Evolutionary conservation across 129 eudicot genomes (phyloP).

Genomic region (Erigeron canadensis): DNA sequence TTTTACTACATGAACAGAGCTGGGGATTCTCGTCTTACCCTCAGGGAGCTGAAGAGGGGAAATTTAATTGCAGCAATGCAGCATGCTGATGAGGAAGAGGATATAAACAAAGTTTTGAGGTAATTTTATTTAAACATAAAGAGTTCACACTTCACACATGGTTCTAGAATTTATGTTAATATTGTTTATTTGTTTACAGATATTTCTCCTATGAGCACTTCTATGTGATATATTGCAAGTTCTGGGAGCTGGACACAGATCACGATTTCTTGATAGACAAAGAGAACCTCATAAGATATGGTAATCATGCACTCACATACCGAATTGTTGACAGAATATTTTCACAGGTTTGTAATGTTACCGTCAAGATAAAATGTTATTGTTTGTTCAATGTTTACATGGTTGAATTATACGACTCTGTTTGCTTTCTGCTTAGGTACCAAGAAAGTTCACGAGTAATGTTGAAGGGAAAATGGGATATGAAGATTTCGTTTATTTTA

Average conservation of each 20-base stretch:
- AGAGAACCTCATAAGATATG: slow-evolving; percentile 33
- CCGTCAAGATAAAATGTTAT: not conserved
- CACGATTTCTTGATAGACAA: slow-evolving; percentile 32
- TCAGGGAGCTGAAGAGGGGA: slow-evolving; percentile 87
- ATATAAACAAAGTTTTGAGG: slow-evolving; percentile 90
- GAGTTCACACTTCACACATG: not conserved
- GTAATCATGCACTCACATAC: slow-evolving; percentile 31
- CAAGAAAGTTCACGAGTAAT: slow-evolving; percentile 27
- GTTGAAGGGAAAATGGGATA: slow-evolving; percentile 35
- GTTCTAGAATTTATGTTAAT: not conserved
- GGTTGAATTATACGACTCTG: not conserved
- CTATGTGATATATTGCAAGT: slow-evolving; percentile 32
- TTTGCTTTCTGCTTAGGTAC: slow-evolving; percentile 21
- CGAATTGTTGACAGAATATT: slow-evolving; percentile 34
- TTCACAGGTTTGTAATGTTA: slow-evolving; percentile 28
- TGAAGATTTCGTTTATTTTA: slow-evolving; percentile 32
- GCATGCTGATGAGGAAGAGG: slow-evolving; percentile 98
- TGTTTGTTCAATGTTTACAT: not conserved
- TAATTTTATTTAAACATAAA: slow-evolving; percentile 10
- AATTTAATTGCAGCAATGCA: slow-evolving; percentile 89
- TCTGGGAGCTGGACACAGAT: slow-evolving; percentile 36
- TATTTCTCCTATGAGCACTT: slow-evolving; percentile 34
- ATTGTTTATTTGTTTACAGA: slow-evolving; percentile 17
- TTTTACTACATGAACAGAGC: slow-evolving; percentile 85
- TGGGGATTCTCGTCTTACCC: slow-evolving; percentile 83